Conservation (phyloP, 208 protist species). For the Perkinsela sp. region DNA sequence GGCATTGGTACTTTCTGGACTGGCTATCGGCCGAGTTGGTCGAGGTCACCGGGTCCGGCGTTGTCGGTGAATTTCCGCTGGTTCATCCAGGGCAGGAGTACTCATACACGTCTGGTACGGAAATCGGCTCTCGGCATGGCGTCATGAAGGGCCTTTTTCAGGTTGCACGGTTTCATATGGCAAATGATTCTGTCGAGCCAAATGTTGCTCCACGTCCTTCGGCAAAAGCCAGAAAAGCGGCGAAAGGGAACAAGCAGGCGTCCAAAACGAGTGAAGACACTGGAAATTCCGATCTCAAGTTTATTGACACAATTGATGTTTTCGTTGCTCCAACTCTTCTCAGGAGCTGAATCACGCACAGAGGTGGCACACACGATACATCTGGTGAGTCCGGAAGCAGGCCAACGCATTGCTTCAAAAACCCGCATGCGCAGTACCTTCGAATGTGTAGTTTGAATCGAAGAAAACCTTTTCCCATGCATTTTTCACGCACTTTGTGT, state of each 20-base stretch:
- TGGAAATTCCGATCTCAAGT: background rate
- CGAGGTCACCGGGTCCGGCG: conserved; percentile 32
- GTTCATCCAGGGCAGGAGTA: conserved; percentile 35
- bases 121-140: conserved; percentile 13
- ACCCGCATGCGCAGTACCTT: too few species aligned
- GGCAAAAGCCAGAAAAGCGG: too few species aligned
- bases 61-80: conserved; percentile 29
- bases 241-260: too few species aligned
- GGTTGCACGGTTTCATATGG: conserved; percentile 6
- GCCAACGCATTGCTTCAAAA: too few species aligned
- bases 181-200: too few species aligned
- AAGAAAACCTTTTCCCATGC: too few species aligned
- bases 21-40: conserved; percentile 10
- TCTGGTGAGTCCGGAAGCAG: too few species aligned
- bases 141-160: conserved; percentile 49
- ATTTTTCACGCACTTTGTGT: too few species aligned
- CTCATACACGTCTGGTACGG: conserved; percentile 28
- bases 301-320: background rate
- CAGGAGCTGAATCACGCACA: background rate
- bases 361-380: too few species aligned
- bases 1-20: conserved; percentile 30
- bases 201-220: too few species aligned
- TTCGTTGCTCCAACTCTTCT: background rate
- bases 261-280: too few species aligned
- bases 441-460: too few species aligned